Conservation (phyloP, 768 basidiomycete genomes). For the Agaricus sinodeliciosus region DNA sequence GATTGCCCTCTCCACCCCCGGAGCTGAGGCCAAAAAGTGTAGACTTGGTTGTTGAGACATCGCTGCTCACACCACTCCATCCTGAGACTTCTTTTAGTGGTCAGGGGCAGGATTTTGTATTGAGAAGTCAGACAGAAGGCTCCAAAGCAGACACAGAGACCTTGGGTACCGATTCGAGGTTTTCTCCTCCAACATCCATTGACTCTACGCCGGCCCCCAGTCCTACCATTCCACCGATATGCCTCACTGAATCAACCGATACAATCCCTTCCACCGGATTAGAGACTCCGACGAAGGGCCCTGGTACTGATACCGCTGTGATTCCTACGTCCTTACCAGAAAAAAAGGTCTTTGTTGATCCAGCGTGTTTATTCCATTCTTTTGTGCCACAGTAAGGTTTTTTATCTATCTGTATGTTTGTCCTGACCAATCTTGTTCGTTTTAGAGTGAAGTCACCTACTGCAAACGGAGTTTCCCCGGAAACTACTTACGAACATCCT, state of each 20-base stretch:
- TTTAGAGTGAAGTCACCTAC: too few relatives aligned
- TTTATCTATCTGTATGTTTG: neutral
- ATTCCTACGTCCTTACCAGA: neutral
- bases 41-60: neutral
- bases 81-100: neutral
- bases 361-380: neutral
- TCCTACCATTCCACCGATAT: neutral
- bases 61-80: neutral
- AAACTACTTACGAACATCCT: too few relatives aligned
- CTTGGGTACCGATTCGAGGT: neutral
- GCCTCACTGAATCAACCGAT: neutral
- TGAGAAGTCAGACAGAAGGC: neutral
- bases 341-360: neutral
- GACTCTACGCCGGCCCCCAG: conserved; percentile 8
- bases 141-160: neutral
- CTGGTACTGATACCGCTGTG: neutral
- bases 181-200: conserved; percentile 5
- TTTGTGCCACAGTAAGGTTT: neutral
- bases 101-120: neutral
- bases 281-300: neutral
- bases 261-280: neutral
- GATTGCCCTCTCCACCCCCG: neutral
- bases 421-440: neutral
- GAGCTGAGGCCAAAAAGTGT: neutral
- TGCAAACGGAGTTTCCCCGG: too few relatives aligned